phyloP scores from a whole-genome alignment of 768 basidiomycete genomes.

The Mrakia blollopis region DNA sequence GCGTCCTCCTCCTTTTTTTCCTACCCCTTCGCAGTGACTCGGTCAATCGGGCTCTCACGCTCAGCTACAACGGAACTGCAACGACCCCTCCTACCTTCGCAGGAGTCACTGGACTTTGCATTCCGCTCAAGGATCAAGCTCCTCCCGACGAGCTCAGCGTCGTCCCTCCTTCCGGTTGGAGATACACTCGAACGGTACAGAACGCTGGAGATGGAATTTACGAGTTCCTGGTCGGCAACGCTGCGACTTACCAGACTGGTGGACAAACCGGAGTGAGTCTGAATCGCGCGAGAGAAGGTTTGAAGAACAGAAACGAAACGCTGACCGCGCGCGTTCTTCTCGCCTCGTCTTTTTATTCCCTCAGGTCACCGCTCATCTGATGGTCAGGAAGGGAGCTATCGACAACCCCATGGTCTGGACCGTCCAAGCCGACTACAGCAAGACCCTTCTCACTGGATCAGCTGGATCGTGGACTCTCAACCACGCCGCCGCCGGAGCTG shows the following conservation, averaged over 20 bases:
- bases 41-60: constrained; percentile 58
- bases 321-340: background rate
- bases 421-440: constrained; percentile 62
- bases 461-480: constrained; percentile 41
- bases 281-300: background rate
- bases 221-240: constrained; percentile 62
- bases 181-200: constrained; percentile 68
- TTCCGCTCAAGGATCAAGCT: background rate
- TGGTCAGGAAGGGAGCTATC: constrained; percentile 70
- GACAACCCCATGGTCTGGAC: constrained; percentile 86
- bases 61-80: constrained; percentile 65
- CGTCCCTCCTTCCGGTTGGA: constrained; percentile 58
- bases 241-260: constrained; percentile 44
- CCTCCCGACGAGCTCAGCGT: constrained; percentile 48
- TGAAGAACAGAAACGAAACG: background rate
- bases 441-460: constrained; percentile 41
- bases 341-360: constrained; percentile 19
- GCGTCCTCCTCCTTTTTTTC: background rate
- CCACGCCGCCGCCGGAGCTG: constrained; percentile 78
- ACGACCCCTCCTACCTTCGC: constrained; percentile 53
- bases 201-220: constrained; percentile 79
- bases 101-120: background rate
- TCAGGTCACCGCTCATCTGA: constrained; percentile 64
- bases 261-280: constrained; percentile 54
- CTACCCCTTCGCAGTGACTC: constrained; percentile 47